These are phyloP conservation scores for Dryas integrifolia DNA, from an alignment of 331 rosid genomes.

Conservation along the genomic window DNA sequence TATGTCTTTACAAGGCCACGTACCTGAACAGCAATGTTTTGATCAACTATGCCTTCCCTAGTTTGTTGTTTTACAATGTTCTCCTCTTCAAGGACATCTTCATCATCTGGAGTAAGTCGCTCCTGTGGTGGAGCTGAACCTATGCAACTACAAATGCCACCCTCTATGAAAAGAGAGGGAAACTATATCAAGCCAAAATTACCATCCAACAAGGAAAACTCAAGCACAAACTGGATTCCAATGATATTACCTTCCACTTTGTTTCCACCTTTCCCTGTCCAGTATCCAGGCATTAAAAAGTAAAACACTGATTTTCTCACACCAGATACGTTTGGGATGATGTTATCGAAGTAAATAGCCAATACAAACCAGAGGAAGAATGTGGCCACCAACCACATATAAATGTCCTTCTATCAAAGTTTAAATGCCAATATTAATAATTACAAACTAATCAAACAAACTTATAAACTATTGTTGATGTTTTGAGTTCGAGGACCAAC, in stretches of 20 bases:
- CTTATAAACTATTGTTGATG: background rate
- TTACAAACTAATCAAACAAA: background rate
- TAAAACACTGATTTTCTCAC: conserved; percentile 79
- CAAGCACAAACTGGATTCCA: conserved; percentile 11
- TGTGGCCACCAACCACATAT: conserved; percentile 62
- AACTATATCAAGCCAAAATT: conserved; percentile 13
- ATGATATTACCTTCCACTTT: conserved; percentile 65
- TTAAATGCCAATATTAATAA: background rate
- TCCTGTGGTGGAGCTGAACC: conserved; percentile 52
- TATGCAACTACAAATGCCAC: conserved; percentile 73
- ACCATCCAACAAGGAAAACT: conserved; percentile 15
- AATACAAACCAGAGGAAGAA: conserved; percentile 75
- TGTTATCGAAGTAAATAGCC: conserved; percentile 88
- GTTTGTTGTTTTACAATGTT: conserved; percentile 53
- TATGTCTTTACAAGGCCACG: conserved; percentile 76
- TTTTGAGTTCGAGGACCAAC: conserved; percentile 17
- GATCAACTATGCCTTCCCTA: conserved; percentile 42
- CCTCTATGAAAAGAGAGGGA: conserved; percentile 43
- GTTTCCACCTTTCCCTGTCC: conserved; percentile 76
- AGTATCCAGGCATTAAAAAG: conserved; percentile 71
- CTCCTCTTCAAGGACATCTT: conserved; percentile 90
- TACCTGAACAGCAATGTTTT: conserved; percentile 75
- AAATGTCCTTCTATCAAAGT: conserved; percentile 61
- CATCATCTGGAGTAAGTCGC: conserved; percentile 62
- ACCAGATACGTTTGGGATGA: conserved; percentile 80